Base-by-base conservation (phyloP, 2,329 filamentous ascomycete species). In the Exophiala phaeomuriformis region DNA sequence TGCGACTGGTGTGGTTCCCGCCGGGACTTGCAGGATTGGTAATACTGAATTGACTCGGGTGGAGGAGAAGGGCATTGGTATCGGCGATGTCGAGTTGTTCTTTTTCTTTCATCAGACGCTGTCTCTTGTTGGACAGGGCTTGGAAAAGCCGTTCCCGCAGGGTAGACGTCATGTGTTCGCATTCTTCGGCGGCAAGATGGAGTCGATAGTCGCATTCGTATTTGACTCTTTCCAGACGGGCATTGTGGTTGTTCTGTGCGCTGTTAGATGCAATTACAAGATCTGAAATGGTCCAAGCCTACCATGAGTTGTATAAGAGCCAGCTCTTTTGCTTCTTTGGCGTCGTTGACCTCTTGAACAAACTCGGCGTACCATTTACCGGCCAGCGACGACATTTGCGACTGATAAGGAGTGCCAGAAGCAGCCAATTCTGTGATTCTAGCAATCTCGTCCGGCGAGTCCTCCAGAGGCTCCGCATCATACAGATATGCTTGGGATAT, bases 401-500 rank as follows among this genome's bases (percentile, higher is more conserved):
- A 85, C 49, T 85, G 88, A 67, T 65, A 86, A 71, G 64, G 80
- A 79, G 71, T 80, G 7, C 75, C 75, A 48, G 77, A 75, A 36
- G 74, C 72, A 52, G 80, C 76, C 53, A 78, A 74, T 57, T 77
- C 74, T 54, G 81, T 80, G 64, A 85, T 71, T 61, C 83, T 80
- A 48, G 78, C 76, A 58, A 90, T 82, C 52, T 86, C 81, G 58
- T 89, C 84, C 44, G 77, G 73, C 27, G 71, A 72, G 60, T 84
- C 81, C 9, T 80, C 79, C 51, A 95, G 77, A 46, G 88, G 82
- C 56, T 82, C 80, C 56, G 83, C 77, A 49, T 78, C 76, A 68
- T 95, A 94, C 0, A 88, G 86, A 65, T 95, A 86, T 49, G 93
- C 87, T 62, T 87, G 84, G 68, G 89, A 84, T 61, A 95, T 88